These are phyloP conservation scores for Trichothecium sympodiale DNA, from an alignment of 2,329 filamentous ascomycete genomes.

Conservation along the genomic window DNA sequence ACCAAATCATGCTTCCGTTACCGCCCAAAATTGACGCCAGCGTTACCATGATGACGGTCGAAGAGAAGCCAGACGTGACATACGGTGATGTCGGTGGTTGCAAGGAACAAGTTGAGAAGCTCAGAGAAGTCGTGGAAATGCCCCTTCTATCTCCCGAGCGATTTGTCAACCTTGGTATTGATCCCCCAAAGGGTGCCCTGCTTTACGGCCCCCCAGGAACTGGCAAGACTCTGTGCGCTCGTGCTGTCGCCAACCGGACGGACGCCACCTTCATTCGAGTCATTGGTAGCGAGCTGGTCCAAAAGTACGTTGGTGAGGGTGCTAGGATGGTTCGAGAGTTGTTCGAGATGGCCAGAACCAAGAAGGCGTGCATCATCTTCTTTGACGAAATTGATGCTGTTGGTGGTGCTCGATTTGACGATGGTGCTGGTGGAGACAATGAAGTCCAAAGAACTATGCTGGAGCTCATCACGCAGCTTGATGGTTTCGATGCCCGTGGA, in stretches of 20 bases:
- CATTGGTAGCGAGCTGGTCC: slow-evolving; percentile 93
- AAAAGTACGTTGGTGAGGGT: slow-evolving; percentile 98
- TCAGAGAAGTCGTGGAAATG: slow-evolving; percentile 98
- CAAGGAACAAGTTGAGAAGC: slow-evolving; percentile 99
- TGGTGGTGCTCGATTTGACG: slow-evolving; percentile 90
- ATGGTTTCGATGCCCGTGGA: slow-evolving; percentile 90
- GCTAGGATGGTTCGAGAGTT: slow-evolving; percentile 97
- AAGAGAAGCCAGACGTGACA: slow-evolving; percentile 98
- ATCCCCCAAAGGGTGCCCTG: slow-evolving; percentile 92
- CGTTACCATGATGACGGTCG: slow-evolving; percentile 99
- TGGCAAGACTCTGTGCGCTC: slow-evolving; percentile 96
- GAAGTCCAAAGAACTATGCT: slow-evolving; percentile 97
- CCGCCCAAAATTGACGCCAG: slow-evolving; percentile 98
- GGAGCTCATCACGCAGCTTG: slow-evolving; percentile 92
- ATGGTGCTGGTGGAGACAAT: slow-evolving; percentile 92
- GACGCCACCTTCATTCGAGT: slow-evolving; percentile 98
- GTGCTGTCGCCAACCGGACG: slow-evolving; percentile 94
- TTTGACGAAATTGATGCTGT: slow-evolving; percentile 92
- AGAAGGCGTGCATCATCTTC: slow-evolving; percentile 99
- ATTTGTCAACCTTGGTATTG: slow-evolving; percentile 97
- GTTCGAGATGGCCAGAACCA: slow-evolving; percentile 98
- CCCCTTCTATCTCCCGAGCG: slow-evolving; percentile 90
- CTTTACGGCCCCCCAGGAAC: slow-evolving; percentile 95
- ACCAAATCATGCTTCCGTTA: slow-evolving; percentile 92
- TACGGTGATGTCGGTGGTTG: slow-evolving; percentile 98